Conservation (phyloP, 257 asterid genomes). For the Misopates orontium region DNA sequence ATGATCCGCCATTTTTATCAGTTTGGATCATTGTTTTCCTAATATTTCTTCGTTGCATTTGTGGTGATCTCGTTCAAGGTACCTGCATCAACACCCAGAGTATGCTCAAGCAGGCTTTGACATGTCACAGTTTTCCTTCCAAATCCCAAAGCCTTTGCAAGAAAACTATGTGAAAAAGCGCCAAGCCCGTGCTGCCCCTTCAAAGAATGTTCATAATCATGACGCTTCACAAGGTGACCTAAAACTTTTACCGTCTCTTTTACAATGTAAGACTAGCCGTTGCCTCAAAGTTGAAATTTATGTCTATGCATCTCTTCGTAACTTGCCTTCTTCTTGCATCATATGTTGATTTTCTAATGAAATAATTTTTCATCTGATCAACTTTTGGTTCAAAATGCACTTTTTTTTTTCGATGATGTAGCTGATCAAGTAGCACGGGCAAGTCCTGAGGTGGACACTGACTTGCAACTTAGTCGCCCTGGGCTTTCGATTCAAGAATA, state of each 20-base stretch:
- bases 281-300: background rate
- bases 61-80: constrained; percentile 18
- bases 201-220: constrained; percentile 29
- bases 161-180: constrained; percentile 67
- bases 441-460: constrained; percentile 43
- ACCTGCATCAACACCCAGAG: no score
- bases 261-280: background rate
- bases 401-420: constrained; percentile 26
- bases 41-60: constrained; percentile 15
- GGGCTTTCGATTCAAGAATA: constrained; percentile 23
- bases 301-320: background rate
- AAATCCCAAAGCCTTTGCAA: constrained; percentile 73
- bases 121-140: constrained; percentile 69
- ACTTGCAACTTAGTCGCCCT: constrained; percentile 44
- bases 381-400: no score
- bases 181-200: constrained; percentile 5
- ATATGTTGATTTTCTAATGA: no score
- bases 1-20: background rate
- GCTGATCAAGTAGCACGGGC: constrained; percentile 53
- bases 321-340: background rate
- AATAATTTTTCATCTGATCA: background rate
- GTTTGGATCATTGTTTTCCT: background rate
- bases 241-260: background rate
- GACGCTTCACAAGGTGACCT: constrained; percentile 52
- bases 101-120: background rate